Conservation (phyloP, 2,329 filamentous ascomycete species). For the Volutella citrinella region DNA sequence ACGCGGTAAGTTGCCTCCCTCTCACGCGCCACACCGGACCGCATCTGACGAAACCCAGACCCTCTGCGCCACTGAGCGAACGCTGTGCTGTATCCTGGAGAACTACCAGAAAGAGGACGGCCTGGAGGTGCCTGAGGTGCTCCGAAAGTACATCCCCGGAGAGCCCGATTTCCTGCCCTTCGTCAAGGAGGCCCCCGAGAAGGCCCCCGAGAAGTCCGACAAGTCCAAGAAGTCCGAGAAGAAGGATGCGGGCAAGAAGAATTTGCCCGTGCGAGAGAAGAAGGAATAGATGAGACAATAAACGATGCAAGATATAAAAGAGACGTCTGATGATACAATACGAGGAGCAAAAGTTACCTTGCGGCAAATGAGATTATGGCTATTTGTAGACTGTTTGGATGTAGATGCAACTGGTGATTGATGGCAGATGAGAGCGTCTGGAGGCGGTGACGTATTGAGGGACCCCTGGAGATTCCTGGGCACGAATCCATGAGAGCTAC, state of each 20-base stretch:
- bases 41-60: too few species aligned
- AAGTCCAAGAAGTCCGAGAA: slow-evolving; percentile 41
- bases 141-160: slow-evolving; percentile 88
- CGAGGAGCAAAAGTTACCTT: slow-evolving; percentile 17
- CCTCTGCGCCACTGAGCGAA: slow-evolving; percentile 85
- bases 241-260: slow-evolving; percentile 23
- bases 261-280: slow-evolving; percentile 23
- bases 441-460: too few species aligned
- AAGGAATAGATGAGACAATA: slow-evolving; percentile 21
- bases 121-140: slow-evolving; percentile 74
- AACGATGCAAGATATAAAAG: too few species aligned
- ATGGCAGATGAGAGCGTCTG: too few species aligned
- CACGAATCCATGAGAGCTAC: too few species aligned
- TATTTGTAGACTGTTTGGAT: not conserved
- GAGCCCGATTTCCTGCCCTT: slow-evolving; percentile 87
- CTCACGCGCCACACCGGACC: not conserved
- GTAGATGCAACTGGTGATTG: too few species aligned
- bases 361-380: slow-evolving; percentile 1
- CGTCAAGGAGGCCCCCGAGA: slow-evolving; percentile 79
- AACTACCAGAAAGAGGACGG: slow-evolving; percentile 94
- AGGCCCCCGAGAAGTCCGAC: slow-evolving; percentile 38
- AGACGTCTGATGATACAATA: slow-evolving; percentile 12
- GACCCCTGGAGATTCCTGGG: too few species aligned
- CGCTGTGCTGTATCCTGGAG: slow-evolving; percentile 91
- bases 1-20: slow-evolving; percentile 57